Percentiles rank a stretch among this genome's conserved stretches.
Evolutionary conservation across 139 green algal genomes (phyloP).

Genomic region (Chlorella sorokiniana): DNA sequence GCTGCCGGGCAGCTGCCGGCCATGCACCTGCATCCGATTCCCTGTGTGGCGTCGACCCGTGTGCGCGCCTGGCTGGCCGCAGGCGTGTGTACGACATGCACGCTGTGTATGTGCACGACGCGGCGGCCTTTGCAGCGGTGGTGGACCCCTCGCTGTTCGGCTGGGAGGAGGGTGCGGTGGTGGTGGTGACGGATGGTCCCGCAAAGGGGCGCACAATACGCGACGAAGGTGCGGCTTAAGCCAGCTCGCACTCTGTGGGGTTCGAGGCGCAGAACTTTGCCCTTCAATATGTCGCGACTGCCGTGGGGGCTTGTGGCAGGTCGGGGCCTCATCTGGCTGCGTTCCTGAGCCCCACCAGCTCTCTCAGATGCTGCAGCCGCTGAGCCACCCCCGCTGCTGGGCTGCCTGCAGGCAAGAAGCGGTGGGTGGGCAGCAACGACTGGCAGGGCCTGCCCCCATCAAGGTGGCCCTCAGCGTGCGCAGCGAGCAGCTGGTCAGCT

Average conservation of each 20-base stretch:
- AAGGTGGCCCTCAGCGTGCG: conserved; percentile 63
- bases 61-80: neutral
- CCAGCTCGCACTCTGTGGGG: neutral
- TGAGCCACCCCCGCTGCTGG: neutral
- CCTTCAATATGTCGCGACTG: no score
- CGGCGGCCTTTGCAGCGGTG: conserved; percentile 68
- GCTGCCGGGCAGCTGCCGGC: neutral
- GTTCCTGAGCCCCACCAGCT: neutral
- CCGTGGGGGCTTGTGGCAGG: neutral
- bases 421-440: conserved; percentile 62
- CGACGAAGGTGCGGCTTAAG: conserved; percentile 42
- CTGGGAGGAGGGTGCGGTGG: conserved; percentile 61
- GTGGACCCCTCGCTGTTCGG: conserved; percentile 67
- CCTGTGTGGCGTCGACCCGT: neutral
- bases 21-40: neutral
- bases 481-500: conserved; percentile 22
- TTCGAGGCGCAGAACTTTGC: neutral
- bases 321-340: neutral
- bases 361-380: neutral
- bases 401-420: conserved; percentile 39
- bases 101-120: conserved; percentile 70
- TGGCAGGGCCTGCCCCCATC: conserved; percentile 58
- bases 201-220: conserved; percentile 67
- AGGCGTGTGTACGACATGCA: conserved; percentile 58
- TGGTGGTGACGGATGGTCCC: conserved; percentile 65